Percentiles rank a stretch among this genome's conserved stretches.
Conservation (phyloP, 495 filamentous ascomycete genomes). For the Penicillium waksmanii region DNA sequence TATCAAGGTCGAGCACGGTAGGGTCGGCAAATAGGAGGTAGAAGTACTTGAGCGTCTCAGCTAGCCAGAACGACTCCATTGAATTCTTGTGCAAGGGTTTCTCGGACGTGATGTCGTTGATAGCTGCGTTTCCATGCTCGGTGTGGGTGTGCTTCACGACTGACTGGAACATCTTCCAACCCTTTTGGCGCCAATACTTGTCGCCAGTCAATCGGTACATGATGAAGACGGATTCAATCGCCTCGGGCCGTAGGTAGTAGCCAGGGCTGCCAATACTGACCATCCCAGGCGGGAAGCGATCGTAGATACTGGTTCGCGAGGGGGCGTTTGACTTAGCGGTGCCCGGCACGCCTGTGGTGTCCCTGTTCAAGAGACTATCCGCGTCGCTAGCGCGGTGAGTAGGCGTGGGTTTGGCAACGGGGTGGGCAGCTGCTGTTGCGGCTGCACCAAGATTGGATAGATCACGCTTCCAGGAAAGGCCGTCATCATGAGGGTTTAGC, state of each 20-base stretch:
- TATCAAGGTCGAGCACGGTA: constrained; percentile 74
- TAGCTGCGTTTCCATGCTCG: constrained; percentile 69
- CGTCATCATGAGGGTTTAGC: constrained; percentile 30
- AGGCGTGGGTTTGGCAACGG: constrained; percentile 1
- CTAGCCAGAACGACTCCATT: constrained; percentile 69
- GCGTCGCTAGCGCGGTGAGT: not conserved
- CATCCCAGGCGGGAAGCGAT: constrained; percentile 70
- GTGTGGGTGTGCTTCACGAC: constrained; percentile 68
- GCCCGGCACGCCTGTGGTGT: not conserved
- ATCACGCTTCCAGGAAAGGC: constrained; percentile 24
- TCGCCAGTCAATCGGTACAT: constrained; percentile 93
- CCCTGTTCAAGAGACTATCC: constrained; percentile 17
- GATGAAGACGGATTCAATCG: constrained; percentile 94
- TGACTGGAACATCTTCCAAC: constrained; percentile 88
- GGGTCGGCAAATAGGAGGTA: constrained; percentile 76
- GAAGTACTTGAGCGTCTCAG: constrained; percentile 82
- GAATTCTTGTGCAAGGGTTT: constrained; percentile 43
- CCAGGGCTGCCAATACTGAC: constrained; percentile 56
- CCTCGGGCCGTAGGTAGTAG: constrained; percentile 90
- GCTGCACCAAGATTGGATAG: constrained; percentile 10
- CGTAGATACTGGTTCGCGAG: constrained; percentile 30
- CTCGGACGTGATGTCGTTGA: constrained; percentile 69
- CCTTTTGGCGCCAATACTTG: constrained; percentile 75
- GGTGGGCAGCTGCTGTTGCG: not conserved
- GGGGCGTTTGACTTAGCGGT: not conserved